These are phyloP conservation scores for Trichoderma atroviride DNA, from an alignment of 2,329 filamentous ascomycete genomes.

Conservation along the genomic window DNA sequence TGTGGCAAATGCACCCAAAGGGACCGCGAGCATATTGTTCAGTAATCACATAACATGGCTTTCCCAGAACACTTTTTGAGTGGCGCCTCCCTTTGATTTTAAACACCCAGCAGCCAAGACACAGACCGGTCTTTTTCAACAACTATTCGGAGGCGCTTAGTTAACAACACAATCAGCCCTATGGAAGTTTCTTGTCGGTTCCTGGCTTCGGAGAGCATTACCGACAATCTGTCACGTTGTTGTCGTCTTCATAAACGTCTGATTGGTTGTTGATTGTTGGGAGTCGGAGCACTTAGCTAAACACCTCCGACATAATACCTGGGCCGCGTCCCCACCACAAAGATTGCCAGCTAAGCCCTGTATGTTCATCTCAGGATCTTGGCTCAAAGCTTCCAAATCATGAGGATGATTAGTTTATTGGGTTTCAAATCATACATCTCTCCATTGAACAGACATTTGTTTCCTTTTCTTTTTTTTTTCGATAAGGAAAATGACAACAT, in stretches of 20 bases:
- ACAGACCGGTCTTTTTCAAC: neutral
- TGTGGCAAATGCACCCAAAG: neutral
- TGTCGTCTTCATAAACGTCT: neutral
- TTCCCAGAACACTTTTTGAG: neutral
- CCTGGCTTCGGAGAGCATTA: neutral
- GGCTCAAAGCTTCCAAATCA: neutral
- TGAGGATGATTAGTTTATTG: neutral
- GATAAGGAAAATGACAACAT: neutral
- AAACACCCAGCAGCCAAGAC: neutral
- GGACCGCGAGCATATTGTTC: neutral
- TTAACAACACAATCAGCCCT: neutral
- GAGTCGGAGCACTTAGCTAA: constrained; percentile 22
- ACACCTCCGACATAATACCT: constrained; percentile 1
- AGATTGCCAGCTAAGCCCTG: neutral
- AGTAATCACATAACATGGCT: neutral
- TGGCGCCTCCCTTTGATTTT: neutral
- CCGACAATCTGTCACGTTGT: neutral
- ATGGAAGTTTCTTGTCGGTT: neutral
- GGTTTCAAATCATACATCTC: constrained; percentile 2
- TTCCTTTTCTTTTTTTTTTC: neutral
- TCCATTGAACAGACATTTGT: neutral
- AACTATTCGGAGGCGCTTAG: neutral
- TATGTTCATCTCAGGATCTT: neutral
- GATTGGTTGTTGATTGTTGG: neutral
- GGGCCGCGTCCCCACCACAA: neutral